phyloP scores from a whole-genome alignment of 208 protist genomes.

The Acanthamoeba castellanii region DNA sequence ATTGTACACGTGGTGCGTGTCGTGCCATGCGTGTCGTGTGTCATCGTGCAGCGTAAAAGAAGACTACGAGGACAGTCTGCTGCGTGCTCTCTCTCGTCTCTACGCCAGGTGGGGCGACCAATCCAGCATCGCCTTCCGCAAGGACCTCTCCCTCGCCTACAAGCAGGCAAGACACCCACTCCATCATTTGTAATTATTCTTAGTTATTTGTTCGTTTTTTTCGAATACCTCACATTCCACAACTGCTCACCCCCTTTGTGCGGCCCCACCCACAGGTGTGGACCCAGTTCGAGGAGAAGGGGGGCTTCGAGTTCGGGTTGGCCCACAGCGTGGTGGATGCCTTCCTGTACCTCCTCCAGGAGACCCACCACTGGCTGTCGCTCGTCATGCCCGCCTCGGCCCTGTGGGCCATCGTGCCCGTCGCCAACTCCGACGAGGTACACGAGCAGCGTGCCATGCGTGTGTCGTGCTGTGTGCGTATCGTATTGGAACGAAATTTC shows the following conservation, averaged over 20 bases:
- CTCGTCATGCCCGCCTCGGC: not conserved
- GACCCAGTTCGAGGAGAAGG: not conserved
- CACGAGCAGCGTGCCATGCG: no score
- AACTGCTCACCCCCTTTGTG: no score
- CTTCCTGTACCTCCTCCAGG: constrained; percentile 6
- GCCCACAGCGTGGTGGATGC: constrained; percentile 30
- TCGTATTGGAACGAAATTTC: not conserved
- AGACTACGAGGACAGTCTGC: not conserved
- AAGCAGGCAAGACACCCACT: not conserved
- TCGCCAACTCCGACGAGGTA: not conserved
- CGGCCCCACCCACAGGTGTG: no score
- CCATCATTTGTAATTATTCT: no score
- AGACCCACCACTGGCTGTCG: not conserved
- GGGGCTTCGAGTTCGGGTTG: constrained; percentile 5
- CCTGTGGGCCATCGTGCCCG: constrained; percentile 27
- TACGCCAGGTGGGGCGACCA: not conserved
- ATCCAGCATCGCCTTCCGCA: constrained; percentile 3
- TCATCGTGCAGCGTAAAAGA: not conserved
- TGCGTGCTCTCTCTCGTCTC: not conserved
- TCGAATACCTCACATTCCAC: no score
- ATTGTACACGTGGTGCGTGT: no score
- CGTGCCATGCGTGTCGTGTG: no score
- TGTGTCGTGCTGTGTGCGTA: not conserved
- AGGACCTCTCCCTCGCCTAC: constrained; percentile 23
- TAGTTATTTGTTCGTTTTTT: not conserved